phyloP scores from a whole-genome alignment of 306 rosid species.

The Hylodesmum podocarpum region DNA sequence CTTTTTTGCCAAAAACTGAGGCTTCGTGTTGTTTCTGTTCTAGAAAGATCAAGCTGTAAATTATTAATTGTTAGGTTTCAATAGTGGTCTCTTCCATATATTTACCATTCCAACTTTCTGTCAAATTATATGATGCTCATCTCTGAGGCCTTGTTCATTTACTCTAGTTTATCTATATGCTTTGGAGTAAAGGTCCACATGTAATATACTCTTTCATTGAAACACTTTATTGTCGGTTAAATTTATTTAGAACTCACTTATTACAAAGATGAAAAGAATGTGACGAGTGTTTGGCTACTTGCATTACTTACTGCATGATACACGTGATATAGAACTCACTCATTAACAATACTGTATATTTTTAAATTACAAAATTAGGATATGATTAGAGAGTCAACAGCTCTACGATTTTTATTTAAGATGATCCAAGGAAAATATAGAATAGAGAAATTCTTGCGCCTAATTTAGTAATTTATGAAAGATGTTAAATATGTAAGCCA shows the following conservation, averaged over 20 bases:
- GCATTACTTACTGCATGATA: too few species aligned
- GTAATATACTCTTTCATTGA: background rate
- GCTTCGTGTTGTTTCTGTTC: conserved; percentile 15
- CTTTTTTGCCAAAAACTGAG: conserved; percentile 14
- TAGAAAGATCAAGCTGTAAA: conserved; percentile 20
- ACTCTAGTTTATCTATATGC: background rate
- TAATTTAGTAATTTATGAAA: background rate
- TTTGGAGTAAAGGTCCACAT: too few species aligned
- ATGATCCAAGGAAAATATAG: background rate
- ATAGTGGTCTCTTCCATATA: background rate
- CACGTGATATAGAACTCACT: too few species aligned
- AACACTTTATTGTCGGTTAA: background rate
- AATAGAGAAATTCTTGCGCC: background rate
- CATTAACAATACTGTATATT: too few species aligned
- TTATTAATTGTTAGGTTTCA: background rate
- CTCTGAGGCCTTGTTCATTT: background rate
- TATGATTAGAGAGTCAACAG: background rate
- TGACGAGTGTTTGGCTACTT: background rate
- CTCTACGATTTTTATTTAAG: background rate
- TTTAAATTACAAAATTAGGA: background rate
- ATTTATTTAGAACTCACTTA: background rate
- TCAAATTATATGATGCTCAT: background rate
- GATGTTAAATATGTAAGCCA: background rate
- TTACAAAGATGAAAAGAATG: background rate
- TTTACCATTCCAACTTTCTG: background rate